Evolutionary conservation across 1,139 yeast genomes (phyloP), one percentile per base, ranked within the genome.

Genomic region (Hyphopichia fennica): DNA sequence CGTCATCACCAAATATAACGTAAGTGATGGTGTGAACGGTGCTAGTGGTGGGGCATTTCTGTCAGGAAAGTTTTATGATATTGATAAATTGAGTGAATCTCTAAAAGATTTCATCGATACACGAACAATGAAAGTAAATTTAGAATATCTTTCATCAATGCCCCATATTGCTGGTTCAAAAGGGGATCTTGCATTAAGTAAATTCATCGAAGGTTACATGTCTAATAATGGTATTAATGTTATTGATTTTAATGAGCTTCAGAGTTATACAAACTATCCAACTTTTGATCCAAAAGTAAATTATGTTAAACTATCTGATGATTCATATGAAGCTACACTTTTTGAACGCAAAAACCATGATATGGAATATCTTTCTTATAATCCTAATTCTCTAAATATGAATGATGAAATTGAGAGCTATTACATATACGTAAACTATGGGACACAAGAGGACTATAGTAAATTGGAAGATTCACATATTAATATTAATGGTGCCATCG

Each of bases 141-240:
- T 87, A 49, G 87, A 88, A 54, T 90, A 89, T 56, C 60, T 93
- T 31, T 81, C 93, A 14, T 80, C 89, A 1, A 80, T 90, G 81
- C 90, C 96, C 1, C 98, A 90, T 59, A 64, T 83, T 48, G 82
- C 96, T 0, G 98, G 98, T 2, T 84, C 97, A 2, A 79, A 79
- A 16, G 98, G 96, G 15, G 97, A 90, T 58, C 62, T 81, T 45
- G 75, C 89, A 0, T 64, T 89, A 30, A 84, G 89, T 1, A 72
- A 75, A 46, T 89, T 84, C 58, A 71, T 91, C 18, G 73, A 78
- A 48, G 71, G 75, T 13, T 76, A 77, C 44, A 80, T 87, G 64
- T 58, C 63, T 19, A 75, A 79, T 43, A 79, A 80, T 50, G 86
- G 87, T 2, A 55, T 87, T 37, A 65, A 69, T 34, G 48, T 69